Base-by-base conservation (phyloP, 345 rosid species). In the Hirschfeldia incana region DNA sequence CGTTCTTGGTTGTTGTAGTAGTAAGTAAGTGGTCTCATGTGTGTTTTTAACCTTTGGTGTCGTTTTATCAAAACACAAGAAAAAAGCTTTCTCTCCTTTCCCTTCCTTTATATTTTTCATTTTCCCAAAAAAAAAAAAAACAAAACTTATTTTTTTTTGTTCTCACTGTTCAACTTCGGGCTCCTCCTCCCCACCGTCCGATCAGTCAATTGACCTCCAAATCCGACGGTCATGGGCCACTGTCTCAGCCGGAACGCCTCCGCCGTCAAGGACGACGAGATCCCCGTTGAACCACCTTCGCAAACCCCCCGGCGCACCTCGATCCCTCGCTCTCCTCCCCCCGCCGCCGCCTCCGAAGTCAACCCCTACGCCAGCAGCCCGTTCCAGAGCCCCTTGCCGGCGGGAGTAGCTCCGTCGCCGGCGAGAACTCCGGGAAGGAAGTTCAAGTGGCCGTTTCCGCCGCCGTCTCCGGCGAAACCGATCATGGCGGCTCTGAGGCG, bases 391-490 rank as follows among this genome's bases (percentile, higher is more conserved):
- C 96, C 94, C 4, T 88, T 95, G 1, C 98, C 97, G 1, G 88
- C 85, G 1, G 98, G 99, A 4, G 91, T 93, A 34, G 78, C 91
- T 46, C 98, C 97, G 12, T 93, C 97, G 15, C 97, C 98, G 65
- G 87, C 92, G 65, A 82, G 89, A 76, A 95, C 98, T 2, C 98
- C 98, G 11, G 89, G 92, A 59, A 85, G 92, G 83, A 93, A 93
- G 82, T 92, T 93, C 83, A 78, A 88, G 67, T 91, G 93, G 93
- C 99, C 99, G 8, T 85, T 93, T 33, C 98, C 98, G 39, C 99
- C 98, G 33, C 98, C 98, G 16, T 93, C 99, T 0, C 99, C 98
- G 36, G 99, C 98, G 1, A 92, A 90, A 86, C 99, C 97, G 57
- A 96, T 96, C 72, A 85, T 89, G 90, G 82, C 89, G 65, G 93